phyloP scores from a whole-genome alignment of 441 rosid species.

The Syzygium syzygioides region DNA sequence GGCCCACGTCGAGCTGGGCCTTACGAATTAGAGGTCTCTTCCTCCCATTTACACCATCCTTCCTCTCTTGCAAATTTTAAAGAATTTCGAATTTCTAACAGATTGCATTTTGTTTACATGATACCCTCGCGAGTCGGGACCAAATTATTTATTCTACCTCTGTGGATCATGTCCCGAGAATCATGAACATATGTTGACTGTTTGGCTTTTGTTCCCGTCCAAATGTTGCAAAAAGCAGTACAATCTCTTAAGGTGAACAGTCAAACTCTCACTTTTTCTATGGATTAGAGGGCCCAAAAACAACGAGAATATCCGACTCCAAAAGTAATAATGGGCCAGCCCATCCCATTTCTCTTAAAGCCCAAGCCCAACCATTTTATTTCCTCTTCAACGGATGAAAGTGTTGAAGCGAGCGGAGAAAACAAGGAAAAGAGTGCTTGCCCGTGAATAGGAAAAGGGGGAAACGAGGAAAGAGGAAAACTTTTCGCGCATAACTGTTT shows the following conservation, averaged over 20 bases:
- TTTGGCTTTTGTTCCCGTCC: background rate
- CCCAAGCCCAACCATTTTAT: no score
- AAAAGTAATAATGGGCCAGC: no score
- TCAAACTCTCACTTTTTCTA: background rate
- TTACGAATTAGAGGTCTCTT: no score
- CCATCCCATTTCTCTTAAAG: no score
- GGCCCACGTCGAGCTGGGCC: no score
- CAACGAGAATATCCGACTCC: no score
- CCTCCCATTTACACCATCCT: background rate
- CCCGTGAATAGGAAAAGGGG: no score
- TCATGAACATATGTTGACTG: background rate
- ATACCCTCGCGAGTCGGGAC: fast-evolving
- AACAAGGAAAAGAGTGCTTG: no score
- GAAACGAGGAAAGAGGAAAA: no score
- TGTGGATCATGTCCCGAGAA: background rate
- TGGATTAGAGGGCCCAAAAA: background rate
- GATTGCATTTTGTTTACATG: background rate
- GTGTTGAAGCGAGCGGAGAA: no score
- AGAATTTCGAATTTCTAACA: background rate
- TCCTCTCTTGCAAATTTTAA: background rate
- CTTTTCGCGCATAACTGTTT: no score
- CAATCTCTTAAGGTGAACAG: background rate
- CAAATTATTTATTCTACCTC: background rate
- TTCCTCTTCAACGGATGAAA: no score
- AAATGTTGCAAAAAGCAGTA: background rate